Evolutionary conservation across 2,329 filamentous ascomycete species (phyloP), one percentile per base, ranked within the genome.

Genomic region (Chaetomium sp.): DNA sequence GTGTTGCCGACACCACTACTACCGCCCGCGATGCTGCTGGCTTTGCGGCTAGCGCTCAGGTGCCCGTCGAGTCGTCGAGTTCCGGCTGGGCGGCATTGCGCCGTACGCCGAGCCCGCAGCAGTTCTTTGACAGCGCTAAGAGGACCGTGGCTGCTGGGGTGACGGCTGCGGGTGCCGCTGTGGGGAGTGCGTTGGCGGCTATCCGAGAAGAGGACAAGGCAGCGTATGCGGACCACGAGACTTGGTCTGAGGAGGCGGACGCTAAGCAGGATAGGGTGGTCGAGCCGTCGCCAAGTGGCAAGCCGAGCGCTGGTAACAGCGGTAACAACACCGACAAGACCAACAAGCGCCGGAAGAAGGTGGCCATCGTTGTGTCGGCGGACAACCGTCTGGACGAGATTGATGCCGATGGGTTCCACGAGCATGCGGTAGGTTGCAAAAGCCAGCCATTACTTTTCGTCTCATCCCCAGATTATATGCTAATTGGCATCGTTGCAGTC

Each of bases 191-290:
- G 33, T 76, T 96, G 62, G 86, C 86, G 53, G 86, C 88, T 12
- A 94, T 95, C 62, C 81, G 88, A 54, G 89, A 96, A 69, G 91
- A 95, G 67, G 88, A 91, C 67, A 85, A 84, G 67, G 81, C 83
- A 59, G 87, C 87, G 51, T 94, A 87, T 69, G 85, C 84, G 61
- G 92, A 96, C 70, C 89, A 94, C 71, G 88, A 89, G 68, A 85
- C 89, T 52, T 96, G 92, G 92, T 91, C 87, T 11, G 91, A 96
- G 70, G 91, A 96, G 73, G 89, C 87, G 27, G 86, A 89, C 64
- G 80, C 87, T 49, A 83, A 87, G 66, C 75, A 75, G 63, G 74
- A 78, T 53, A 75, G 74, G 53, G 62, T 67, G 56, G 55, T 69
- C 50, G 57, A 10, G 37, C 50, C 58, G 38, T 62, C 74, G 40